These are phyloP conservation scores for Magnaporthiopsis incrustans DNA, from an alignment of 2,329 filamentous ascomycete genomes.

Conservation along the genomic window DNA sequence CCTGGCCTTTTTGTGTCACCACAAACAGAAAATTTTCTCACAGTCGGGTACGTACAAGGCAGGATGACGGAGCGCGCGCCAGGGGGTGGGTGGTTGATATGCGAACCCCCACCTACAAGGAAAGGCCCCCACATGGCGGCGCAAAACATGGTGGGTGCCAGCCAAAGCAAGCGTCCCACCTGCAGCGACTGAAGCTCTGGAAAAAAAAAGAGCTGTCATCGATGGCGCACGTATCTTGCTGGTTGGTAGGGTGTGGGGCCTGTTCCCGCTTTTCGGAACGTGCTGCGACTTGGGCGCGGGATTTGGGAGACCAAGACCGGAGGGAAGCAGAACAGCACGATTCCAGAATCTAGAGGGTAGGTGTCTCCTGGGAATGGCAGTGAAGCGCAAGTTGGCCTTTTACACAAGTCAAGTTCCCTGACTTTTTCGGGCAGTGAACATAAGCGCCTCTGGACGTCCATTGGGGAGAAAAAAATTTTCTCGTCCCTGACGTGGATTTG, in stretches of 20 bases:
- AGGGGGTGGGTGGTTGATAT: conserved; percentile 5
- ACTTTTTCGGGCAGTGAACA: background rate
- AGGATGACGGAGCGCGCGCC: background rate
- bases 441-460: background rate
- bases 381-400: background rate
- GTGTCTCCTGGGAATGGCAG: background rate
- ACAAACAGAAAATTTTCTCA: background rate
- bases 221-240: background rate
- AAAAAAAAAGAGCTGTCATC: conserved; percentile 3
- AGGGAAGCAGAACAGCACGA: too few relatives aligned
- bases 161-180: background rate
- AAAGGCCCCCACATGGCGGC: conserved; percentile 17
- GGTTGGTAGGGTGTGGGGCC: background rate
- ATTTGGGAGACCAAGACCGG: too few relatives aligned
- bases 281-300: background rate
- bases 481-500: background rate
- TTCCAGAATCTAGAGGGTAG: background rate
- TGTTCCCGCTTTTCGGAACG: background rate
- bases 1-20: background rate
- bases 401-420: background rate
- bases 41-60: background rate
- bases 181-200: background rate
- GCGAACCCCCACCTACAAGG: conserved; percentile 12
- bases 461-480: background rate
- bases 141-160: conserved; percentile 3